Base-by-base conservation (phyloP, 176 grass and related monocot species). In the Dactylis glomerata region DNA sequence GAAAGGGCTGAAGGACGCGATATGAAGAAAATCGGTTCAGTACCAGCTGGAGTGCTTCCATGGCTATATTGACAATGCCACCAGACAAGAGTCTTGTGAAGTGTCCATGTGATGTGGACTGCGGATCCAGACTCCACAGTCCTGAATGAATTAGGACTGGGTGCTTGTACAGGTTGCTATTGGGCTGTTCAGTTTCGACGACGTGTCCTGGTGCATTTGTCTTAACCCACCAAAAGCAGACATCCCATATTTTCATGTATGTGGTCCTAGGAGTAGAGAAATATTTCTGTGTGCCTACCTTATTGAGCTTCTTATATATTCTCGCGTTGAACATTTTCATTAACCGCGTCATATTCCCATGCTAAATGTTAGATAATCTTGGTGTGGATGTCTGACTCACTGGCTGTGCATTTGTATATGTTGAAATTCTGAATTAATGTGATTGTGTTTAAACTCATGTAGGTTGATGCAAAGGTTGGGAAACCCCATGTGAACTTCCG, bases 401-500 rank as follows among this genome's bases (percentile, higher is more conserved):
- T 31, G 59, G 7, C 33, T 38, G 71, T 32, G 20, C 40, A 75
- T 37, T 19, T 42, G n/a, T 84, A 36, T 62, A n/a, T 54, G 22
- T 68, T 56, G 8, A 54, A 76, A 74, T 75, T 65, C n/a, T 32
- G 33, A 78, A 82, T 59, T 76, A 67, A 31, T 85, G 9, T 45
- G 41, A 52, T 78, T 78, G 24, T 22, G 24, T 73, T 49, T 78
- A 79, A 68, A 68, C 77, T 55, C 76, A 37, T 61, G 19, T 77
- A 95, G 90, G 93, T 95, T 52, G 90, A 95, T 63, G 90, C 93
- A 62, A 92, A 92, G 77, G 93, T 95, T 58, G 93, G 93, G 40
- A 98, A 94, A 85, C 96, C 96, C 87, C 89, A 91, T 76, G 96
- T 98, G 52, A 98, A 98, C 49, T 96, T 98, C 57, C 93, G 91